Conservation (phyloP, 2,329 filamentous ascomycete genomes). For the Ceratocystis cubensis region DNA sequence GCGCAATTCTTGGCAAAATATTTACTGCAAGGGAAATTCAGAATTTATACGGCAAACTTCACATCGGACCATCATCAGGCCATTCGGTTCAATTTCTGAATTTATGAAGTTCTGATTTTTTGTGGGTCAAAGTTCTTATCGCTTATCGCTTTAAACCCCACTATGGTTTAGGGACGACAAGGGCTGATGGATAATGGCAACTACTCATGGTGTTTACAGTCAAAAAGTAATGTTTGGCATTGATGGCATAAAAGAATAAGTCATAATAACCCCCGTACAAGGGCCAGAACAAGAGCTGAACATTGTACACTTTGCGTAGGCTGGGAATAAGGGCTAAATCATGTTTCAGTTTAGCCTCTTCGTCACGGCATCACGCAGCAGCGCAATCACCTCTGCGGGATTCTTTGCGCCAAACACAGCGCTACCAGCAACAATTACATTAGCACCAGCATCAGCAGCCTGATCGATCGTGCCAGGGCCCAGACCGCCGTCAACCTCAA, state of each 20-base stretch:
- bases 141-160: slow-evolving; percentile 5
- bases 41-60: slow-evolving; percentile 14
- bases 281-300: too few relatives aligned
- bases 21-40: background rate
- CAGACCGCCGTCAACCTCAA: slow-evolving; percentile 91
- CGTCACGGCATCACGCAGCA: slow-evolving; percentile 69
- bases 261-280: background rate
- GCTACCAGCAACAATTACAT: slow-evolving; percentile 94
- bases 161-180: background rate
- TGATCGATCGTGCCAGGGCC: slow-evolving; percentile 82
- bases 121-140: slow-evolving; percentile 20
- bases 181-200: background rate
- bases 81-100: slow-evolving; percentile 15
- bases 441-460: slow-evolving; percentile 88
- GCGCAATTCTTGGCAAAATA: slow-evolving; percentile 2
- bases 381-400: slow-evolving; percentile 72
- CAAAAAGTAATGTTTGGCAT: slow-evolving; percentile 29
- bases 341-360: slow-evolving; percentile 29
- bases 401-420: slow-evolving; percentile 90
- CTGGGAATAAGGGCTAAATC: background rate
- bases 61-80: slow-evolving; percentile 15
- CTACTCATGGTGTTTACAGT: background rate
- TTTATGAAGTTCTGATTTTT: slow-evolving; percentile 13
- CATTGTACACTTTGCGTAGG: too few relatives aligned
- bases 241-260: slow-evolving; percentile 20